Percentiles rank a stretch among this genome's conserved stretches.
Evolutionary conservation across 768 basidiomycete species (phyloP).

Genomic region (Boletellus ananas): DNA sequence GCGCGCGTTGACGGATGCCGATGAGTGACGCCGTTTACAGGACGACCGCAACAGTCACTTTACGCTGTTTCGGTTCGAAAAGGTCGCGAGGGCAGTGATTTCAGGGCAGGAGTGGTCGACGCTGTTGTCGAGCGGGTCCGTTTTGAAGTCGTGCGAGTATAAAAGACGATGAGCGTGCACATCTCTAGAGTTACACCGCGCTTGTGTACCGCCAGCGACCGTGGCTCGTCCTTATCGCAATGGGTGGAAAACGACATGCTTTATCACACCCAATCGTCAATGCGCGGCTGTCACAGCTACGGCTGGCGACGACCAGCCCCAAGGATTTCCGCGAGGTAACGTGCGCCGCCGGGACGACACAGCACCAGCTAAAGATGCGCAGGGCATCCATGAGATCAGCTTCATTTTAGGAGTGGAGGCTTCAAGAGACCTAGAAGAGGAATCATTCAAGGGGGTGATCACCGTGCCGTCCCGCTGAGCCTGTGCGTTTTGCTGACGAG

Average conservation of each 20-base stretch:
- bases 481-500: neutral
- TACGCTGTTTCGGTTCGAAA: conserved; percentile 76
- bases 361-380: conserved; percentile 2
- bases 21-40: conserved; percentile 36
- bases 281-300: conserved; percentile 67
- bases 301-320: conserved; percentile 53
- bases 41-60: conserved; percentile 83
- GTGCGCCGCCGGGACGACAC: neutral
- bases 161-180: conserved; percentile 61
- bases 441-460: conserved; percentile 60
- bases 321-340: conserved; percentile 79
- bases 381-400: conserved; percentile 76
- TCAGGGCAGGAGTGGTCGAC: conserved; percentile 58
- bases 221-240: conserved; percentile 9
- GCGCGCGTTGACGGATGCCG: neutral
- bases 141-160: conserved; percentile 90
- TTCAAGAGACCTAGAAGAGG: conserved; percentile 60
- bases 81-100: conserved; percentile 45
- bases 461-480: neutral
- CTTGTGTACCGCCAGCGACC: no score
- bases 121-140: conserved; percentile 46
- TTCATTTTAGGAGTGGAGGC: conserved; percentile 83
- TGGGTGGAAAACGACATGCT: conserved; percentile 43
- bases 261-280: conserved; percentile 72
- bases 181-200: no score